phyloP scores from a whole-genome alignment of 2,329 filamentous ascomycete genomes.

The Sarocladium kiliense region DNA sequence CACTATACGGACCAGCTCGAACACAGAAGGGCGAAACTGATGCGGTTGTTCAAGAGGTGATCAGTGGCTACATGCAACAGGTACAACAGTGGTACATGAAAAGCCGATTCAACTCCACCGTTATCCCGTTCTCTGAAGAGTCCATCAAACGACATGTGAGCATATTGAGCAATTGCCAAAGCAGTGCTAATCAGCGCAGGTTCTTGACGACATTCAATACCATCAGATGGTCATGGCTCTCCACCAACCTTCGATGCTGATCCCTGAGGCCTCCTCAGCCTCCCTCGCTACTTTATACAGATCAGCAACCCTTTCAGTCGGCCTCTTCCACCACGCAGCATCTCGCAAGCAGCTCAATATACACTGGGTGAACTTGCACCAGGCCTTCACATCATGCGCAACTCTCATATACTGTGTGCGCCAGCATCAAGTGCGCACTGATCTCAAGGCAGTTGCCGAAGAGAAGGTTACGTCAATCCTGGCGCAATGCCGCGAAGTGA shows the following conservation, averaged over 20 bases:
- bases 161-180: neutral
- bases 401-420: neutral
- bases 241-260: neutral
- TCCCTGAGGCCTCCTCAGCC: neutral
- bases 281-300: neutral
- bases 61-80: neutral
- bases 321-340: neutral
- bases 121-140: neutral
- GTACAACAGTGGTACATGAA: constrained; percentile 3
- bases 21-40: neutral
- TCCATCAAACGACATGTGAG: constrained; percentile 1
- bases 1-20: neutral
- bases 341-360: constrained; percentile 1
- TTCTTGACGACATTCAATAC: neutral
- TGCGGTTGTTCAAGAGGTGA: neutral
- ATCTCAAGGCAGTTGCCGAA: neutral
- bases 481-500: neutral
- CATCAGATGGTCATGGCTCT: neutral
- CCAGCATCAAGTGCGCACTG: neutral
- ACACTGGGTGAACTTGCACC: neutral
- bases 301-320: neutral
- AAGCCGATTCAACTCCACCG: neutral
- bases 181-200: neutral
- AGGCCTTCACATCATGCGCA: neutral
- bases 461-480: neutral